Conservation (phyloP, 2,329 filamentous ascomycete species). For the Fusarium nygamai region DNA sequence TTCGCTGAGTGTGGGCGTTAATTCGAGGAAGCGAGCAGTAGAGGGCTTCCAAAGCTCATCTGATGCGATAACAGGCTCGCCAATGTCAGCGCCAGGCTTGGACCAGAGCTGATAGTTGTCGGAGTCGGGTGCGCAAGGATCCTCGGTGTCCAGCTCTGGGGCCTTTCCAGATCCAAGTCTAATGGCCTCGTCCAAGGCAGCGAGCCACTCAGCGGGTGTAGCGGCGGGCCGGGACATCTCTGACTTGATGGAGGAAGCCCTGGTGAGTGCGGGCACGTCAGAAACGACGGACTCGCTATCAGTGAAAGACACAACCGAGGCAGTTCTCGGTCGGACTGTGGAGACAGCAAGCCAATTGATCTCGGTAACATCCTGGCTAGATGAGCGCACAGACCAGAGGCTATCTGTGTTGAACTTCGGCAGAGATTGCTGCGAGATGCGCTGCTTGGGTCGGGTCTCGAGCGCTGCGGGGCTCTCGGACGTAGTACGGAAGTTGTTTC, state of each 20-base stretch:
- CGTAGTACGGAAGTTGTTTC: conserved; percentile 42
- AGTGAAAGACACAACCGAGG: conserved; percentile 33
- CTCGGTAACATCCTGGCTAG: conserved; percentile 20
- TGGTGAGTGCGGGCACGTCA: conserved; percentile 23
- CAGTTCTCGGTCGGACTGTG: conserved; percentile 29
- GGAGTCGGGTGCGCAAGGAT: conserved; percentile 6
- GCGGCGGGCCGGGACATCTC: conserved; percentile 36
- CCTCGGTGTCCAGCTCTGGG: conserved; percentile 12
- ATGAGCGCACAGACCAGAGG: conserved; percentile 48
- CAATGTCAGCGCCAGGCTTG: conserved; percentile 20
- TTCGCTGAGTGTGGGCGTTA: conserved; percentile 32
- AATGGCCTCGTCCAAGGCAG: conserved; percentile 49
- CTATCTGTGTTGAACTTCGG: conserved; percentile 46
- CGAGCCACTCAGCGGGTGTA: conserved; percentile 49
- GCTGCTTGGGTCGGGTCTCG: conserved; percentile 47
- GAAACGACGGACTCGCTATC: conserved; percentile 23
- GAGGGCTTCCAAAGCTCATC: conserved; percentile 40
- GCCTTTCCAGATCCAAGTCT: conserved; percentile 23
- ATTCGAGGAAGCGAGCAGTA: conserved; percentile 30
- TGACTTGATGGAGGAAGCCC: conserved; percentile 37
- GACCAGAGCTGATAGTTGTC: conserved; percentile 42
- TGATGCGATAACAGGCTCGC: conserved; percentile 6
- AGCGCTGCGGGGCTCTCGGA: conserved; percentile 42
- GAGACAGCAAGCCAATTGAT: conserved; percentile 40
- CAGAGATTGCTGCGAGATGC: conserved; percentile 43